Base-by-base conservation (phyloP, 345 rosid genomes). In the Gossypium ekmanianum region DNA sequence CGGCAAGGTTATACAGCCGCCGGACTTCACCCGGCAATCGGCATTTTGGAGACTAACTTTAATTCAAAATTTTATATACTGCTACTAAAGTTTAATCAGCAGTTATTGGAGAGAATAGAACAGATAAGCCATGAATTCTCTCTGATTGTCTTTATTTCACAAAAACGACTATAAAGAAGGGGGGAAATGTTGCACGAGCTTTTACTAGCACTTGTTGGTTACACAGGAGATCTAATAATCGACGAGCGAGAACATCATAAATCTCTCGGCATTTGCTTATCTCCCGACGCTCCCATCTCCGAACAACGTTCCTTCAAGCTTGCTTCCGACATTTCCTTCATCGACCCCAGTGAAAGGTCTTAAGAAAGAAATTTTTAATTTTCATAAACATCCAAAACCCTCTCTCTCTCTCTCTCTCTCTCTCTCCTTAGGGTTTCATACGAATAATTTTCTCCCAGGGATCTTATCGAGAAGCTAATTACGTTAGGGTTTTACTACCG, bases 191-290 rank as follows among this genome's bases (percentile, higher is more conserved):
- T 92, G 75, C 97, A 92, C 85, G 98, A 94, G 85, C 91, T 95
- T 65, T 86, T 93, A 47, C 88, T 91, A 4, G 85, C 99, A 64
- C 94, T 90, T 12, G 69, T 93, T 52, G 99, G 99, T 70, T 89
- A 87, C 89, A 90, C 98, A 41, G 97, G 99, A 68, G 98, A 94
- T 82, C 91, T 95, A 71, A 88, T 95, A 68, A 79, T 93, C 83
- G 96, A 93, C 87, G 93, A 93, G 84, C 79, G 92, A 34, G 99
- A 91, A 78, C 94, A 87, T 75, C 84, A 79, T 22, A 80, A 79
- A 45, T 83, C 96, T 56, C 81, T 85, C 66, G 93, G 92, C 80
- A 80, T 89, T 76, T 54, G 52, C 47, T 77, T 84, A 54, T 83
- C 90, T 39, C 82, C 89, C 24, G 90, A 90, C 81, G 84, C 91